A percentile compares a stretch with the other conserved stretches of the same genome.
phyloP scores from a whole-genome alignment of 495 filamentous ascomycete species.

The Acidiella bohemica region DNA sequence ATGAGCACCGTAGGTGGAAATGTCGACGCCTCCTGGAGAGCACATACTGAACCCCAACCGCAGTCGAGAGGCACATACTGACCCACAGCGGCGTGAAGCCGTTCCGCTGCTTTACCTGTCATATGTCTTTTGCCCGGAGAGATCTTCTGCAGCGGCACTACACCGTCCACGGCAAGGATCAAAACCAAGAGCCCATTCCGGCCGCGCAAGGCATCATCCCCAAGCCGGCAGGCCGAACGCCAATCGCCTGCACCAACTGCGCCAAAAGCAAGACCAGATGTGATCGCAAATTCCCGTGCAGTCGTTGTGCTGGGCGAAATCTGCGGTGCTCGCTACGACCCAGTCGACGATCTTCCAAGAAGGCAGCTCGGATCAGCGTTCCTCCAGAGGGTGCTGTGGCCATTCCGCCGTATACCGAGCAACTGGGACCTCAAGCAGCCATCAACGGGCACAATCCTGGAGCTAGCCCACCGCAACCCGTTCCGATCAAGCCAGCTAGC shows the following conservation, averaged over 20 bases:
- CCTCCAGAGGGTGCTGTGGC: conserved; percentile 14
- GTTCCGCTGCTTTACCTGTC: conserved; percentile 44
- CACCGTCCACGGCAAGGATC: conserved; percentile 31
- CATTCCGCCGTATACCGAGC: conserved; percentile 8
- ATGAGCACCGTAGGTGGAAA: conserved; percentile 53
- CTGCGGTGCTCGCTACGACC: conserved; percentile 42
- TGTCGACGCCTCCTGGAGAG: too few relatives aligned
- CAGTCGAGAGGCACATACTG: too few relatives aligned
- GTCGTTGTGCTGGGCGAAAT: conserved; percentile 43
- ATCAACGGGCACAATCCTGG: neutral
- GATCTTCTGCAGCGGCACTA: conserved; percentile 48
- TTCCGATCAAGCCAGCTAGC: conserved; percentile 16
- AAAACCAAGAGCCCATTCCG: conserved; percentile 30
- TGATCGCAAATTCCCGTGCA: conserved; percentile 51
- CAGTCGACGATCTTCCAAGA: conserved; percentile 43
- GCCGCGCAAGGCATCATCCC: conserved; percentile 30
- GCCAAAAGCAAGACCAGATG: conserved; percentile 45
- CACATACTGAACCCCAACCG: too few relatives aligned
- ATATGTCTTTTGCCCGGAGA: conserved; percentile 50
- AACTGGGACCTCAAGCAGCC: conserved; percentile 10
- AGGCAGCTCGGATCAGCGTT: conserved; percentile 19
- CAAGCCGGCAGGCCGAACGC: conserved; percentile 31
- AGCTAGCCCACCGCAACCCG: conserved; percentile 16
- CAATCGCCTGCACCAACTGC: conserved; percentile 34
- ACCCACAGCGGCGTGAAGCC: conserved; percentile 55